Percentiles rank a stretch among this genome's conserved stretches.
phyloP scores from a whole-genome alignment of 1,284 basidiomycete species.

The Ganoderma sinense region DNA sequence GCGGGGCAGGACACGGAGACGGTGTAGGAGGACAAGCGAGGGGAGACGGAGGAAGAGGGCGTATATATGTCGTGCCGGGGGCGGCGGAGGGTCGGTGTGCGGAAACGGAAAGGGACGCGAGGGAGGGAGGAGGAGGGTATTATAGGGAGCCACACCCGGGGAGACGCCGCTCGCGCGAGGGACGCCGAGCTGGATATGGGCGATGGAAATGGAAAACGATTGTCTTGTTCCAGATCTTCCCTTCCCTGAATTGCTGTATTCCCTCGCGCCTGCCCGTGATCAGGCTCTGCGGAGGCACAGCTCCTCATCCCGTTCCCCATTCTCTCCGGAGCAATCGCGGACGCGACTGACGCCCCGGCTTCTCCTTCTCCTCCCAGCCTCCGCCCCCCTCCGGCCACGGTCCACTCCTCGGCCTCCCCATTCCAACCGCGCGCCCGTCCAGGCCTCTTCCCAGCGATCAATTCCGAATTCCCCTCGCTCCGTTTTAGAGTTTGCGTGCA shows the following conservation, averaged over 20 bases:
- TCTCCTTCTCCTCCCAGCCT: background rate
- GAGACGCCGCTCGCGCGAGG: constrained; percentile 23
- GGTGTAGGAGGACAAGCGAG: constrained; percentile 3
- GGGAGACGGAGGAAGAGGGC: constrained; percentile 3
- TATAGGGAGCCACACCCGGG: constrained; percentile 19
- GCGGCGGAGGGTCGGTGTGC: constrained; percentile 7
- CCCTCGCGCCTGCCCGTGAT: constrained; percentile 6
- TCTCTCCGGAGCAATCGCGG: constrained; percentile 4
- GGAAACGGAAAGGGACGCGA: constrained; percentile 13
- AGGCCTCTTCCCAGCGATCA: background rate
- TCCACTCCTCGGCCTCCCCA: background rate
- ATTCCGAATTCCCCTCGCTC: background rate
- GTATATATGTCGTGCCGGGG: constrained; percentile 22
- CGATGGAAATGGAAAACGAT: constrained; percentile 29
- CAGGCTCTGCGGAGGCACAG: background rate
- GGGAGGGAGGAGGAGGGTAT: constrained; percentile 12
- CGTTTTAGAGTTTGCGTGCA: background rate
- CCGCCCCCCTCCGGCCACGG: background rate
- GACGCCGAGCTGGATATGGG: constrained; percentile 14
- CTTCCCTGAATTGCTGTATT: constrained; percentile 13
- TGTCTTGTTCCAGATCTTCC: constrained; percentile 30
- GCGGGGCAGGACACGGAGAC: background rate
- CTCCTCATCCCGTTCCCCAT: constrained; percentile 9
- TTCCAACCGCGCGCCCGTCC: background rate
- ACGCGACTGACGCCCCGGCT: background rate